Evolutionary conservation across 2,329 filamentous ascomycete species (phyloP).

Genomic region (Penicillium sp.): DNA sequence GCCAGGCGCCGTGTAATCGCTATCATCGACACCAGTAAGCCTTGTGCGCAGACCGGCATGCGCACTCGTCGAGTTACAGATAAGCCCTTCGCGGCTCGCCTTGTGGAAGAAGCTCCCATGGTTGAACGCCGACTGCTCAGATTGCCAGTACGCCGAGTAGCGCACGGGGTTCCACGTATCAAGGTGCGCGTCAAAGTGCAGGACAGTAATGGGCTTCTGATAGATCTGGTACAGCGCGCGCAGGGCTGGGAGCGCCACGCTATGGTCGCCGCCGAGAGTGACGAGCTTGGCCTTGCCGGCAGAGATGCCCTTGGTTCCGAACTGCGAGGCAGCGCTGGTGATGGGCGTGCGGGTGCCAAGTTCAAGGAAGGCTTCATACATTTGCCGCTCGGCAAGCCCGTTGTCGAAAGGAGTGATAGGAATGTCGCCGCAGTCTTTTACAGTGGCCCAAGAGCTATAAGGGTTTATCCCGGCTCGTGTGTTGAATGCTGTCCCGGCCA

Average conservation of each 20-base stretch:
- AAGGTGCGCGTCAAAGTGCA: constrained; percentile 80
- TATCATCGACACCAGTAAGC: constrained; percentile 67
- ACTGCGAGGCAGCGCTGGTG: constrained; percentile 32
- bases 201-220: constrained; percentile 66
- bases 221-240: constrained; percentile 68
- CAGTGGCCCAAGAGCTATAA: constrained; percentile 75
- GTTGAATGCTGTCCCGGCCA: constrained; percentile 80
- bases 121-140: constrained; percentile 75
- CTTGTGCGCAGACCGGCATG: constrained; percentile 84
- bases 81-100: constrained; percentile 78
- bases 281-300: constrained; percentile 60
- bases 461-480: constrained; percentile 82
- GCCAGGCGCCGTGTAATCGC: constrained; percentile 72
- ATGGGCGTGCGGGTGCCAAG: constrained; percentile 58
- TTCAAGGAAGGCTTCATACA: constrained; percentile 79
- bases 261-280: constrained; percentile 76
- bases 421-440: constrained; percentile 90
- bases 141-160: constrained; percentile 77
- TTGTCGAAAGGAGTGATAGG: constrained; percentile 89
- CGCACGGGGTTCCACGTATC: constrained; percentile 83
- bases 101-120: constrained; percentile 94
- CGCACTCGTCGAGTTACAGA: constrained; percentile 74
- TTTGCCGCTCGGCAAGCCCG: constrained; percentile 76
- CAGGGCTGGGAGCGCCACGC: constrained; percentile 70
- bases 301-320: constrained; percentile 39